A percentile compares a stretch with the other conserved stretches of the same genome.
phyloP scores from a whole-genome alignment of 2,329 filamentous ascomycete genomes.

The Calonectria naviculata region DNA sequence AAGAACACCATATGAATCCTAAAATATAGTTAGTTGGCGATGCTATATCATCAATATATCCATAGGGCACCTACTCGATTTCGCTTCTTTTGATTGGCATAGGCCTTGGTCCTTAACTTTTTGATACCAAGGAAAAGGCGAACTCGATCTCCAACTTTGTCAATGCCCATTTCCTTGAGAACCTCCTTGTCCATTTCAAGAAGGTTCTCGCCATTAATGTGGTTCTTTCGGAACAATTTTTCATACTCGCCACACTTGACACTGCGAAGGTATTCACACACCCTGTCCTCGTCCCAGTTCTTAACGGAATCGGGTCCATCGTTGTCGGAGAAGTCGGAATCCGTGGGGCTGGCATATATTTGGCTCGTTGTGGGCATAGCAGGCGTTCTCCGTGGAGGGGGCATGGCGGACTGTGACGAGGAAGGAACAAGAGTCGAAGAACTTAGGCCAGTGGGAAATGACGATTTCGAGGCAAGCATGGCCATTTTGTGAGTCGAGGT shows the following conservation, averaged over 20 bases:
- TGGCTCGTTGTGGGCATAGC: conserved; percentile 62
- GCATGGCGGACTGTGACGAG: conserved; percentile 60
- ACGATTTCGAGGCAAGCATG: conserved; percentile 81
- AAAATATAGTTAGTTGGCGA: conserved; percentile 13
- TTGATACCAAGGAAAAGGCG: conserved; percentile 89
- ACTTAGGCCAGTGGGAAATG: conserved; percentile 68
- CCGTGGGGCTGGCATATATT: conserved; percentile 83
- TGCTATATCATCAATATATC: not conserved
- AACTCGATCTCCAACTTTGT: conserved; percentile 96
- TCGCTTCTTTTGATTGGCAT: conserved; percentile 82
- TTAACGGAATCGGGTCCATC: conserved; percentile 81
- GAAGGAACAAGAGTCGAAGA: conserved; percentile 60
- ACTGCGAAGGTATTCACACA: conserved; percentile 89
- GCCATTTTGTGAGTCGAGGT: conserved; percentile 64
- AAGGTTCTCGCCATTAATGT: conserved; percentile 97
- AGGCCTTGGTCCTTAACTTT: conserved; percentile 81
- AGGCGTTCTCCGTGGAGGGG: conserved; percentile 63
- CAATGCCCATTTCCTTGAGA: conserved; percentile 97
- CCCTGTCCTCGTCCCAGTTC: conserved; percentile 92
- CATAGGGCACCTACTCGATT: conserved; percentile 75
- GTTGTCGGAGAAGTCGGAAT: conserved; percentile 90
- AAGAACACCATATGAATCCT: conserved; percentile 88
- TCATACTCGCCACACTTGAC: conserved; percentile 97
- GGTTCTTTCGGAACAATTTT: conserved; percentile 87
- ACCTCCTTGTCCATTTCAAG: conserved; percentile 97